Evolutionary conservation across 176 grass and related monocot genomes (phyloP).

Genomic region (Oryza officinalis): DNA sequence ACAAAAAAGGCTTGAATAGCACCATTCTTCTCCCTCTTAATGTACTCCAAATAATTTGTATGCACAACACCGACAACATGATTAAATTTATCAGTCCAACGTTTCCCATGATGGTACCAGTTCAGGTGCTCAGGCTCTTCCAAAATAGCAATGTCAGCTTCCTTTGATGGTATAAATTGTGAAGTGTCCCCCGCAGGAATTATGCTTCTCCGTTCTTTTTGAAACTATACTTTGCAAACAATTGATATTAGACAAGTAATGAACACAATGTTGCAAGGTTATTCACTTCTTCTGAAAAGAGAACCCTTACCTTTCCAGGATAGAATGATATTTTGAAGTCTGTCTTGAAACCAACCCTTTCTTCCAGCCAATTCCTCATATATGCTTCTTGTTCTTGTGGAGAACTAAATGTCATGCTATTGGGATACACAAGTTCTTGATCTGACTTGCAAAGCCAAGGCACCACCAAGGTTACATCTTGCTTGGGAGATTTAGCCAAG

Average conservation of each 20-base stretch:
- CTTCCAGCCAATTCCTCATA: conserved; percentile 89
- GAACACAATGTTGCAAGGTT: conserved; percentile 9
- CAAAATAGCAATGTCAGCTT: conserved; percentile 87
- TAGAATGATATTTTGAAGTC: conserved; percentile 95
- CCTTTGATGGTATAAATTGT: conserved; percentile 77
- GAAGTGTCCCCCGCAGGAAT: conserved; percentile 91
- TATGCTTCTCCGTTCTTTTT: conserved; percentile 93
- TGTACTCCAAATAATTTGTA: conserved; percentile 94
- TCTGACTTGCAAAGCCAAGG: conserved; percentile 95
- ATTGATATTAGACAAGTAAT: conserved; percentile 14
- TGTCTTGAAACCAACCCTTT: conserved; percentile 85
- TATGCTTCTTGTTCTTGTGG: conserved; percentile 81
- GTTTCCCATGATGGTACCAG: conserved; percentile 97
- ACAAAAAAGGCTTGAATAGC: conserved; percentile 89
- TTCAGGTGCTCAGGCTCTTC: conserved; percentile 96
- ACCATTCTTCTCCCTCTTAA: conserved; percentile 94
- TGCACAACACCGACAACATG: conserved; percentile 93
- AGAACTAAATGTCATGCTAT: conserved; percentile 82
- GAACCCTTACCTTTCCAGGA: conserved; percentile 77
- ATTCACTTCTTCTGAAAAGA: not conserved
- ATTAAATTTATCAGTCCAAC: conserved; percentile 96
- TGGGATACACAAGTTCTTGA: conserved; percentile 91
- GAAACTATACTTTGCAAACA: conserved; percentile 53
- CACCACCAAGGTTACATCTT: conserved; percentile 83
- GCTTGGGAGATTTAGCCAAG: conserved; percentile 71